Percentiles rank a stretch among this genome's conserved stretches.
phyloP scores from a whole-genome alignment of 2,329 filamentous ascomycete genomes.

The Bipolaris zeicola region DNA sequence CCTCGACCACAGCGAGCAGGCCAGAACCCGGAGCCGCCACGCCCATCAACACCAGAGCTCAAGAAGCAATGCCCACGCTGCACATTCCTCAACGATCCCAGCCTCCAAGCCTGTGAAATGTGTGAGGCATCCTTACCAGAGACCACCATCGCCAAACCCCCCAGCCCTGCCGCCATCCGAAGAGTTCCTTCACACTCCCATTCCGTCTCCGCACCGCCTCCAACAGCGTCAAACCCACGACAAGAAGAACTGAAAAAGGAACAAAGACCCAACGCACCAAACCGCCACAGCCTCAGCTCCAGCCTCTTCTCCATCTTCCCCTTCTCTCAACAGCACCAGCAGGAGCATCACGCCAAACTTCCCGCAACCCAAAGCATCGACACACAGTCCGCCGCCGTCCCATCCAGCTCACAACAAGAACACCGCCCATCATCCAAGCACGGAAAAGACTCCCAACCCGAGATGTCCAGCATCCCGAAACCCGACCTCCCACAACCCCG shows the following conservation, averaged over 20 bases:
- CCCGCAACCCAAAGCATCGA: constrained; percentile 31
- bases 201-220: constrained; percentile 36
- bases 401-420: constrained; percentile 6
- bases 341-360: constrained; percentile 38
- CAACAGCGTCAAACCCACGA: constrained; percentile 12
- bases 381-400: constrained; percentile 1
- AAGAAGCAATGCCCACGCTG: constrained; percentile 45
- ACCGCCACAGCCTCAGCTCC: constrained; percentile 43
- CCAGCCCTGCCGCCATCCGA: constrained; percentile 24
- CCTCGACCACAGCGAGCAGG: constrained; percentile 22
- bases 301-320: constrained; percentile 45
- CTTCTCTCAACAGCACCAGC: constrained; percentile 41
- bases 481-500: neutral
- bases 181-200: constrained; percentile 32
- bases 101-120: constrained; percentile 41
- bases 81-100: constrained; percentile 44
- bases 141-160: constrained; percentile 29
- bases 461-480: too few relatives aligned
- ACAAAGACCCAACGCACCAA: constrained; percentile 28
- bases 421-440: constrained; percentile 5
- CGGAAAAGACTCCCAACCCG: neutral
- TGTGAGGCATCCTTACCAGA: constrained; percentile 37
- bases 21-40: constrained; percentile 9
- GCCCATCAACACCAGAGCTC: constrained; percentile 31
- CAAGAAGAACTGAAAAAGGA: constrained; percentile 11